Evolutionary conservation across 805 yeast species (phyloP), one percentile per base, ranked within the genome.

Genomic region (Suhomyces xylopsoci): DNA sequence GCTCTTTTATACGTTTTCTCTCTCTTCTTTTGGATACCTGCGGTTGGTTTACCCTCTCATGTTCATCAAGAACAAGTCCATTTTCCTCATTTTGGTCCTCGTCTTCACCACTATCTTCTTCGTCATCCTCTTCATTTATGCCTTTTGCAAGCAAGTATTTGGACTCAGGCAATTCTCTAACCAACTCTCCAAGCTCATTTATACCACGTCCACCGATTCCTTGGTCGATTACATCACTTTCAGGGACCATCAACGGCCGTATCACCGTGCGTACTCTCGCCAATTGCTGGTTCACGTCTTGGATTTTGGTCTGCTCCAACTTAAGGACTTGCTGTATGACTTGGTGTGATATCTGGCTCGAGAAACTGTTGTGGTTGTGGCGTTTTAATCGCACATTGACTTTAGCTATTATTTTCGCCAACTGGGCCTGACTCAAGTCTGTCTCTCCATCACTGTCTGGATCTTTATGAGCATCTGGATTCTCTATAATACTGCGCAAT

Each of bases 241-340:
- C 66, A 2, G 73, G 68, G 3, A 70, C 47, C 17, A 68, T 45
- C 38, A 72, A 58, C 0, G 76, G 77, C 49, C 55, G 58, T 36
- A 68, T 49, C 7, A 66, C 48, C 4, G 47, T 34, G 30, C 61
- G 56, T 5, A 68, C 53, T 22, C 61, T 61, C 19, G 42, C 48
- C 26, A 74, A 52, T 42, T 61, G 60, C n/a, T 64, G 68, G 52
- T 62, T 64, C n/a, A 71, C 70, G 20, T 57, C 47, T 17, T 56
- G 49, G 12, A 73, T 34, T 48, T 69, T 66, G 25, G 64, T 61
- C 34, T 61, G 59, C 51, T 74, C 78, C 44, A 63, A 54, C 56
- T 70, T 69, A 8, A 67, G 38, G 14, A 74, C 58, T 53, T 74
- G 78, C 53, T 67, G 74, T 19, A 66, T 67, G 1, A 74, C 66